These are phyloP conservation scores for Mitragyna speciosa DNA, from an alignment of 257 asterid species.

Conservation along the genomic window DNA sequence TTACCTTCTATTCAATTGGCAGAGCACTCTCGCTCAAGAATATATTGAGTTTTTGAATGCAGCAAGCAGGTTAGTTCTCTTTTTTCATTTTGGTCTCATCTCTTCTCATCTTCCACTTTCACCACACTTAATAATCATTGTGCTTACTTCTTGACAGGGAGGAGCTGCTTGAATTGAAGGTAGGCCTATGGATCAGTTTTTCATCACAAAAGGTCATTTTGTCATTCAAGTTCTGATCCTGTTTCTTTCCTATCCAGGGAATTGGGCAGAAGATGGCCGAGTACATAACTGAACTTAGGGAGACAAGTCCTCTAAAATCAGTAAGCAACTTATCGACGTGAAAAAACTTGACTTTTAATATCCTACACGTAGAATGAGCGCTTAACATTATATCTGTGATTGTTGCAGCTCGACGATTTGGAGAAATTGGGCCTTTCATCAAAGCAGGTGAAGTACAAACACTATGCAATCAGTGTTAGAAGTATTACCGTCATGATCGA, in stretches of 20 bases:
- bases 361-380: background rate
- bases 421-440: slow-evolving; percentile 79
- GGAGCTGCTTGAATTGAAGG: slow-evolving; percentile 76
- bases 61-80: slow-evolving; percentile 61
- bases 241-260: slow-evolving; percentile 46
- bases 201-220: background rate
- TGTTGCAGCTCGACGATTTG: slow-evolving; percentile 66
- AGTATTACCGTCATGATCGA: too few species aligned
- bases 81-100: background rate
- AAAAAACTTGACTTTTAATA: background rate
- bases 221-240: background rate
- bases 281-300: slow-evolving; percentile 73
- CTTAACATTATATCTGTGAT: background rate
- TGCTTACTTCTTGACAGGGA: slow-evolving; percentile 39
- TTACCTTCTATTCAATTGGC: slow-evolving; percentile 19
- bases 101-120: background rate
- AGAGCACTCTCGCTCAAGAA: slow-evolving; percentile 72
- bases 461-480: too few species aligned
- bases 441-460: slow-evolving; percentile 62
- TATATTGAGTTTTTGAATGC: slow-evolving; percentile 71
- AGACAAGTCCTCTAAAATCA: slow-evolving; percentile 64
- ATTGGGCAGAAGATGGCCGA: slow-evolving; percentile 82
- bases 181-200: slow-evolving; percentile 20
- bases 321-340: slow-evolving; percentile 41
- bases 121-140: background rate